Evolutionary conservation across 345 rosid species (phyloP).

Genomic region (Eucalyptus tenuipes): DNA sequence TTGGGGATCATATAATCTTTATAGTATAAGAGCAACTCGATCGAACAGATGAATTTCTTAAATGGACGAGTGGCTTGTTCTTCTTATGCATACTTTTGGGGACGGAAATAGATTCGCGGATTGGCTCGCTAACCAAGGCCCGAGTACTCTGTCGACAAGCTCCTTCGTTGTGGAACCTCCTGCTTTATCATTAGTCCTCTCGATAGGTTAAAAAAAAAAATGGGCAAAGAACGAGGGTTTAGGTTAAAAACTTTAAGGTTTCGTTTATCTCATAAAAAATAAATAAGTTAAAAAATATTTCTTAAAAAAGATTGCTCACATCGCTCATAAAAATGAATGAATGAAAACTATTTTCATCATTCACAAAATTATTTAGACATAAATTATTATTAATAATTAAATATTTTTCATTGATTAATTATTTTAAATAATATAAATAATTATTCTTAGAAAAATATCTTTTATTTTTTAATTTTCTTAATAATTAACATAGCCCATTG

Average conservation of each 20-base stretch:
- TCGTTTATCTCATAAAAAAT: too few species aligned
- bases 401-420: too few species aligned
- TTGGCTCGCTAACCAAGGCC: not conserved
- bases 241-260: too few species aligned
- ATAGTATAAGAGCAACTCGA: not conserved
- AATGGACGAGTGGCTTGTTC: not conserved
- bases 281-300: too few species aligned
- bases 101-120: not conserved
- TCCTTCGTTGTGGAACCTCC: not conserved
- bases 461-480: not conserved
- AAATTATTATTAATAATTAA: too few species aligned
- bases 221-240: rapidly evolving
- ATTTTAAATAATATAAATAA: rapidly evolving
- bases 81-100: not conserved
- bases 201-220: too few species aligned
- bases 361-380: rapidly evolving
- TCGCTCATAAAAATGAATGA: too few species aligned
- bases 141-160: too few species aligned
- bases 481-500: not conserved
- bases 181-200: too few species aligned
- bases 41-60: not conserved
- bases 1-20: not conserved
- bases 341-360: too few species aligned
- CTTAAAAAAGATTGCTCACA: too few species aligned
- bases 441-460: not conserved